Conservation (phyloP, 108 stramenopile genomes). For the Pseudonitzschia pungens region DNA sequence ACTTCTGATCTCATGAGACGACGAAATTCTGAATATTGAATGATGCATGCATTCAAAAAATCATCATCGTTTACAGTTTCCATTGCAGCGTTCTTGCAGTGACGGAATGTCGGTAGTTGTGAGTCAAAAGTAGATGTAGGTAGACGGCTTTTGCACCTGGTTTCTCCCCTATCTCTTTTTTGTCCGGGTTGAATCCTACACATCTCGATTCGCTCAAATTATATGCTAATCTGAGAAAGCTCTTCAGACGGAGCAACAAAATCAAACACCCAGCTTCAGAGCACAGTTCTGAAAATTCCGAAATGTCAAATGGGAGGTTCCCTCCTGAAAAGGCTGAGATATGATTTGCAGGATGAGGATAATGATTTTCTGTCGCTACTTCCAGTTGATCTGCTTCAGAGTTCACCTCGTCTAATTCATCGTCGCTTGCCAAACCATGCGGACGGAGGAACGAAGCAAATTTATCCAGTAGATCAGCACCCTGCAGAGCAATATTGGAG, state of each 20-base stretch:
- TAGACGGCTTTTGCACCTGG: slow-evolving; percentile 23
- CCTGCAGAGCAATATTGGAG: slow-evolving; percentile 61
- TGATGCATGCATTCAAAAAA: slow-evolving; percentile 26
- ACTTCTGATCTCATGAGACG: slow-evolving; percentile 45
- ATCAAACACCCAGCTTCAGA: slow-evolving; percentile 53
- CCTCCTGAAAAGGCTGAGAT: slow-evolving; percentile 29
- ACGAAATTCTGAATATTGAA: slow-evolving; percentile 59
- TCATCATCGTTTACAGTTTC: background rate
- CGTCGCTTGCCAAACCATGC: slow-evolving; percentile 39
- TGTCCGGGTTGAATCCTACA: slow-evolving; percentile 68
- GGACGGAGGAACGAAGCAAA: slow-evolving; percentile 61
- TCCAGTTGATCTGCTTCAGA: slow-evolving; percentile 69
- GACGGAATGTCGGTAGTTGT: slow-evolving; percentile 6
- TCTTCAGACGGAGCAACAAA: slow-evolving; percentile 70
- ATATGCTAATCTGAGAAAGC: slow-evolving; percentile 67
- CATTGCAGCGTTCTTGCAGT: background rate
- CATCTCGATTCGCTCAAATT: slow-evolving; percentile 70
- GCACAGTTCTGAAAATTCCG: slow-evolving; percentile 53
- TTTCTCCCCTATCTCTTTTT: slow-evolving; percentile 53
- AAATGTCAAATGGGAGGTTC: slow-evolving; percentile 30
- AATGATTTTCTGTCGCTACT: slow-evolving; percentile 42
- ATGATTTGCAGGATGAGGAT: slow-evolving; percentile 45
- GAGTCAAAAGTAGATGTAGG: slow-evolving; percentile 28
- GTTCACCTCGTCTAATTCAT: slow-evolving; percentile 63
- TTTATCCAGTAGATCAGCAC: slow-evolving; percentile 53